A percentile compares a stretch with the other conserved stretches of the same genome.
These are phyloP conservation scores for Lactarius tabidus DNA, from an alignment of 768 basidiomycete species.

Conservation along the genomic window DNA sequence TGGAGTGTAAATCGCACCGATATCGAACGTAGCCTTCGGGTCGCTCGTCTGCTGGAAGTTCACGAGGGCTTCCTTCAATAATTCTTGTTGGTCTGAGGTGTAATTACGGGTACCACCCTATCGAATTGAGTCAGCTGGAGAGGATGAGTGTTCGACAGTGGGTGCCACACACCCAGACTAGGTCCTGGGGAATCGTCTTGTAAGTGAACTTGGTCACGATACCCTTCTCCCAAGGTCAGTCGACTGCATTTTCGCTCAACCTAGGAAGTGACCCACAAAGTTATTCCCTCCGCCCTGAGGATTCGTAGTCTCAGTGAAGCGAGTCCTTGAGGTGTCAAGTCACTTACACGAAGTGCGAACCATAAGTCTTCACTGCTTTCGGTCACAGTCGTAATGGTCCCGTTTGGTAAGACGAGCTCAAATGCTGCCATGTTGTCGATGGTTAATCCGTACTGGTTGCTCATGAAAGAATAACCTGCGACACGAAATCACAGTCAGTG, in stretches of 20 bases:
- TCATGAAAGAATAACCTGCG: too few relatives aligned
- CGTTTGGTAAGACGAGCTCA: conserved; percentile 33
- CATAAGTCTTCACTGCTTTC: too few relatives aligned
- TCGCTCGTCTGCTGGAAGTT: conserved; percentile 9
- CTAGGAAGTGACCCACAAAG: conserved; percentile 9
- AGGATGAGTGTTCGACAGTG: too few relatives aligned
- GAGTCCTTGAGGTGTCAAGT: neutral
- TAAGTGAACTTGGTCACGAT: too few relatives aligned
- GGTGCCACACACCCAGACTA: too few relatives aligned
- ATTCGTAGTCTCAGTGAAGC: neutral
- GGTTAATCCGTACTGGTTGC: too few relatives aligned
- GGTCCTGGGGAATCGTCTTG: conserved; percentile 8
- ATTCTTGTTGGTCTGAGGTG: neutral
- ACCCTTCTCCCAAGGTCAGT: neutral
- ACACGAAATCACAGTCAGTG: too few relatives aligned
- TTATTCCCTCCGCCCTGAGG: conserved; percentile 19
- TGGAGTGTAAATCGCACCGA: neutral
- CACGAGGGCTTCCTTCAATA: neutral
- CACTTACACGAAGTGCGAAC: conserved; percentile 16
- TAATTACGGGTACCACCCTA: conserved; percentile 4
- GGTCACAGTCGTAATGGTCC: too few relatives aligned
- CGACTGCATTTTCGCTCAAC: too few relatives aligned
- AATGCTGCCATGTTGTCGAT: conserved; percentile 35
- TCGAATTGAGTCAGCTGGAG: neutral
- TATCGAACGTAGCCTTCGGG: neutral